Evolutionary conservation across 345 rosid species (phyloP).

Genomic region (Ceriops decandra): DNA sequence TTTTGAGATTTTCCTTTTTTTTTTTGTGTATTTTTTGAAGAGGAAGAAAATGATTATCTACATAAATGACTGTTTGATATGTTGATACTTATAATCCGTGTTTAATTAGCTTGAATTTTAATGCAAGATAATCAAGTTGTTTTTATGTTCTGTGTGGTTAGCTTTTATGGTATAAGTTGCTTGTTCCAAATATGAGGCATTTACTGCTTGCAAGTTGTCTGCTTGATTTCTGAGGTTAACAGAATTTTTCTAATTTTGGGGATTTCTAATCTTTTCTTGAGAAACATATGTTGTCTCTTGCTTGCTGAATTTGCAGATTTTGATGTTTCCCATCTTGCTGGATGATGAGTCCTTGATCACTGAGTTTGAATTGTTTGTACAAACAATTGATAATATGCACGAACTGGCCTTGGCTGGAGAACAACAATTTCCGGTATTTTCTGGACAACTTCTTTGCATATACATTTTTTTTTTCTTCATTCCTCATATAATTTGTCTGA

Average conservation of each 20-base stretch:
- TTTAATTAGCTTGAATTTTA: background rate
- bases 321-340: conserved; percentile 87
- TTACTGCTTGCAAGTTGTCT: background rate
- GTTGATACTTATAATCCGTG: background rate
- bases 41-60: too few species aligned
- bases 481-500: conserved; percentile 20
- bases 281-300: conserved; percentile 1
- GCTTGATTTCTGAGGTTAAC: background rate
- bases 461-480: conserved; percentile 6
- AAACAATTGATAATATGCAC: conserved; percentile 83
- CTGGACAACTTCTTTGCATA: background rate
- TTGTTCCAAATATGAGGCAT: background rate
- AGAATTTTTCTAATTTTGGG: background rate
- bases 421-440: conserved; percentile 85
- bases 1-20: too few species aligned
- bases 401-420: conserved; percentile 87
- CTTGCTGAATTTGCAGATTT: conserved; percentile 49
- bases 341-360: conserved; percentile 65
- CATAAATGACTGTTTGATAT: background rate
- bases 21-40: background rate
- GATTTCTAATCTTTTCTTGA: background rate
- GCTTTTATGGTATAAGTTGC: background rate
- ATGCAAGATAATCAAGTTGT: background rate
- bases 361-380: conserved; percentile 85
- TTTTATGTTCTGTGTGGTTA: background rate